These are phyloP conservation scores for Dendrobium catenatum DNA, from an alignment of 106 monocot genomes.

Conservation along the genomic window DNA sequence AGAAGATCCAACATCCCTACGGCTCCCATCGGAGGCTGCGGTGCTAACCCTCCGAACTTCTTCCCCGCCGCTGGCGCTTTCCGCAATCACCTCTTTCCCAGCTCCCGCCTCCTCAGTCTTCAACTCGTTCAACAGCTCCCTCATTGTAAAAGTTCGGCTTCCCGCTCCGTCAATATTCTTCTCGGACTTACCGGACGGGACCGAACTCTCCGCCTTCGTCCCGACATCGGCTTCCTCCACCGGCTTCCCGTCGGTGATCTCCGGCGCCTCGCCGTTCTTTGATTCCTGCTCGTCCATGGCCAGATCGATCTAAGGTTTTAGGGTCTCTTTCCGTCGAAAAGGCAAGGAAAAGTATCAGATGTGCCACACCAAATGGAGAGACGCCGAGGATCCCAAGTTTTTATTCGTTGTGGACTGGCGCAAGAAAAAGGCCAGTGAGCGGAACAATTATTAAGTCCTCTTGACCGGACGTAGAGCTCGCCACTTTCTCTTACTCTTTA, in stretches of 20 bases:
- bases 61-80: slow-evolving; percentile 7
- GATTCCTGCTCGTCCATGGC: background rate
- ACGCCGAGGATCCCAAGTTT: background rate
- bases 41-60: slow-evolving; percentile 3
- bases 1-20: slow-evolving; percentile 14
- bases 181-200: background rate
- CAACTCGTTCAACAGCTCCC: slow-evolving; percentile 77
- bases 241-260: background rate
- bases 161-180: slow-evolving; percentile 10
- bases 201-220: background rate
- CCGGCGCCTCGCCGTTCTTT: background rate
- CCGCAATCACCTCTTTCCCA: slow-evolving; percentile 13
- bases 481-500: too few species aligned
- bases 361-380: background rate
- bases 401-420: background rate
- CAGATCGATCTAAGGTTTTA: background rate
- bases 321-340: background rate
- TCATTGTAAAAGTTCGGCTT: slow-evolving; percentile 58
- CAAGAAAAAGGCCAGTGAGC: too few species aligned
- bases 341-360: background rate
- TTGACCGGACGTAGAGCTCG: too few species aligned
- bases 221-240: background rate
- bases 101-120: slow-evolving; percentile 36
- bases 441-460: too few species aligned
- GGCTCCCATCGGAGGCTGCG: slow-evolving; percentile 17